Base-by-base conservation (phyloP, 352 stramenopile genomes). In the Phytophthora pluvialis region DNA sequence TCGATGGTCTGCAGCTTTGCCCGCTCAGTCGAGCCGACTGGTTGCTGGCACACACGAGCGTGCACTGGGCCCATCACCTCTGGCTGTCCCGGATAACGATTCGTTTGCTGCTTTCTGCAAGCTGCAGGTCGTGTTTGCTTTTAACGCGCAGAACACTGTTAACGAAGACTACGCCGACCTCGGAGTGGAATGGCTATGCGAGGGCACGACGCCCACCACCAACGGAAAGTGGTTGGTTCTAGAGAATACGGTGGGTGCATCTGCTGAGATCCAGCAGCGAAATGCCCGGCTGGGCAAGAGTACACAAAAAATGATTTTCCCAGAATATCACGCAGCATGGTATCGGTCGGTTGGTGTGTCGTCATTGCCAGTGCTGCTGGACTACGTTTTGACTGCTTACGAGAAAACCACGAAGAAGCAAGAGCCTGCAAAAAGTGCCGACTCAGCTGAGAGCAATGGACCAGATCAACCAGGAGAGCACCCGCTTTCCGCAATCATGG, bases 251-350 rank as follows among this genome's bases (percentile, higher is more conserved):
- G 61, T 80, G 9, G 81, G 76, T 0, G 51, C 72, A 2, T 93
- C 80, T 9, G 78, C 83, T 12, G 86, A 92, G 58, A 91, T 94
- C 16, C 82, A 91, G 49, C 83, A 94, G 39, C 82, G 84, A 4
- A 89, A 89, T 39, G 83, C 82, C 8, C 68, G 79, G 1, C 56
- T 93, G 6, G 80, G 80, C 0, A 91, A 88, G 38, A 78, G 58
- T 25, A 86, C 91, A 0, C 43, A 63, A 10, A 90, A 90, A 56
- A 59, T 76, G 21, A 51, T 77, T 1, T 73, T 73, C 6, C 60
- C 73, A 0, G 75, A 92, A 13, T 76, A 59, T 13, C 76, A 75
- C 16, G 60, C 77, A 11, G 70, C 61, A 5, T 94, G 86, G 86
- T 77, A 77, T 63, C 71, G 78, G 13, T 63, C 76, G 0, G 32